Base-by-base conservation (phyloP, 225 moss, liverwort and hornwort species). In the Marchantia paleacea region DNA sequence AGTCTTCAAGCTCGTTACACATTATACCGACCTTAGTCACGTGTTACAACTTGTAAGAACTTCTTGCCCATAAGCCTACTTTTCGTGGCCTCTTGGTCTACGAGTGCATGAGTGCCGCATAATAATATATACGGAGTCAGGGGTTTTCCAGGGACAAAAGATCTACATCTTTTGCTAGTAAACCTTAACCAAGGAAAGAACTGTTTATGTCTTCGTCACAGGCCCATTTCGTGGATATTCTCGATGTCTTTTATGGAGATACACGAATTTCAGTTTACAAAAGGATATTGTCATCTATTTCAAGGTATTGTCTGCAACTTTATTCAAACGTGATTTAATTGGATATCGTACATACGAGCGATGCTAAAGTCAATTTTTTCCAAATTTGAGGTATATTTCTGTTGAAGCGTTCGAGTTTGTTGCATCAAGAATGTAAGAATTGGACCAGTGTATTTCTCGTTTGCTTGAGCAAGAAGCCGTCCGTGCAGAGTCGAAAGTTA, bases 181-280 rank as follows among this genome's bases (percentile, higher is more conserved):
- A 39, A 39, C 39, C 5, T 5, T 39, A 2, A 39, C 2, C 39
- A 8, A 0, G 48, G 51, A 50, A 10, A 51, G n/a, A n/a, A 22
- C 10, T 11, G n/a, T 51, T 24, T 50, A 51, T 72, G 8, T 72
- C 52, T 75, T 16, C 58, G 13, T 55, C 28, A 16, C 88, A 99
- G 99, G 89, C 82, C 80, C 86, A 95, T 85, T 91, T 99, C 57
- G 90, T 99, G 70, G 92, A 92, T 80, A 88, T 99, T 80, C 85
- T 99, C 65, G 99, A 99, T 75, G 66, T 89, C 81, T 89, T 99
- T 76, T 85, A 90, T 68, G 99, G 99, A 67, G 95, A 95, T 69
- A 89, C 90, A 72, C 94, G 94, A 50, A 87, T 94, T 76, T 92
- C 95, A 69, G 99, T 94, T 74, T 94, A 91, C 89, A 99, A 95